These are phyloP conservation scores for Viridothelium virens DNA, from an alignment of 495 filamentous ascomycete species.

Conservation along the genomic window DNA sequence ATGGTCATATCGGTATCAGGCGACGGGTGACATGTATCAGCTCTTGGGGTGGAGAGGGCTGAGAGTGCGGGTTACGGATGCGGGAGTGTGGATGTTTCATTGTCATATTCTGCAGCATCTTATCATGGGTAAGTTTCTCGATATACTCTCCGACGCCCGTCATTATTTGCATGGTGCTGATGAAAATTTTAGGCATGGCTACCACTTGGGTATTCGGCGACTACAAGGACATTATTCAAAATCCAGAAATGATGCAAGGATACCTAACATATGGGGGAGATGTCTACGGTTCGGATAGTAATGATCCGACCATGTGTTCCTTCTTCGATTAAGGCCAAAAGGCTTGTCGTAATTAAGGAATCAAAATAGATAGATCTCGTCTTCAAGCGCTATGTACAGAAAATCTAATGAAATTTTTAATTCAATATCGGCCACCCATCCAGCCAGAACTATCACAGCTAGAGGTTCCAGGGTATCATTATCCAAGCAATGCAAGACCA, in stretches of 20 bases:
- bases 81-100: conserved; percentile 58
- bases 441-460: not conserved
- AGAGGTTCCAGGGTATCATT: not conserved
- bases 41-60: conserved; percentile 52
- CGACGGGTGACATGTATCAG: conserved; percentile 32
- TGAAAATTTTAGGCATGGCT: conserved; percentile 37
- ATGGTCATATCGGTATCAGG: conserved; percentile 45
- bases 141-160: not conserved
- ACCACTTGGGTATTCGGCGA: conserved; percentile 48
- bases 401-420: not conserved
- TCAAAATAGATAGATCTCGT: not conserved
- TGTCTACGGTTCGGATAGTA: conserved; percentile 43
- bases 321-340: not conserved
- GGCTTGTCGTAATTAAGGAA: not conserved
- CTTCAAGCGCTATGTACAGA: not conserved
- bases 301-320: not conserved
- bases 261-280: conserved; percentile 46
- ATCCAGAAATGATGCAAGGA: conserved; percentile 38
- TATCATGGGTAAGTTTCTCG: conserved; percentile 39
- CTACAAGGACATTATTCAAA: conserved; percentile 35
- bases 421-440: not conserved
- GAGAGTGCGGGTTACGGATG: conserved; percentile 44
- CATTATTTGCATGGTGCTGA: conserved; percentile 8
- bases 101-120: conserved; percentile 55
- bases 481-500: not conserved